These are phyloP conservation scores for Cenococcum geophilum DNA, from an alignment of 495 filamentous ascomycete species.

Conservation along the genomic window DNA sequence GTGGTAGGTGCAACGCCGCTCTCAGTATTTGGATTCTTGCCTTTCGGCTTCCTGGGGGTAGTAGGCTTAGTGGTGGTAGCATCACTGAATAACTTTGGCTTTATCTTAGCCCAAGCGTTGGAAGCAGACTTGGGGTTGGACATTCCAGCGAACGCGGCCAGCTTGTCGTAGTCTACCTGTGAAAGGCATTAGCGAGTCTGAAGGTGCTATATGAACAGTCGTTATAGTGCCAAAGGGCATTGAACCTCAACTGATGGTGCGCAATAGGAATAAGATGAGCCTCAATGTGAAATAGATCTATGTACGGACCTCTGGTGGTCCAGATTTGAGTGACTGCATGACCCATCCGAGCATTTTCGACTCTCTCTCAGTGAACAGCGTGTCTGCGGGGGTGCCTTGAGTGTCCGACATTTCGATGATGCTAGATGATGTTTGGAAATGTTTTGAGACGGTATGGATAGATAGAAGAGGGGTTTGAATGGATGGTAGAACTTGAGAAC, in stretches of 20 bases:
- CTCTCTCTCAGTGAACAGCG: constrained; percentile 25
- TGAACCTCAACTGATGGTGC: too few relatives aligned
- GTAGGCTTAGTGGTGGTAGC: not conserved
- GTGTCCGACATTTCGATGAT: too few relatives aligned
- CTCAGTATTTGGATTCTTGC: not conserved
- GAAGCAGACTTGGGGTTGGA: constrained; percentile 44
- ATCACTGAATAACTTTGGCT: constrained; percentile 28
- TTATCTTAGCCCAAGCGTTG: constrained; percentile 51
- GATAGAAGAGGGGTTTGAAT: too few relatives aligned
- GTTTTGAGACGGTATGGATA: too few relatives aligned
- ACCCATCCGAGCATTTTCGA: constrained; percentile 23
- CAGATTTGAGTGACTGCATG: constrained; percentile 26
- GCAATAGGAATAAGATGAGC: too few relatives aligned
- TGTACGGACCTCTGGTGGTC: constrained; percentile 24
- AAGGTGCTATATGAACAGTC: not conserved
- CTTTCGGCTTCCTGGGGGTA: not conserved
- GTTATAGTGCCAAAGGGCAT: too few relatives aligned
- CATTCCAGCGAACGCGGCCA: constrained; percentile 29
- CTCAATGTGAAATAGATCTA: not conserved
- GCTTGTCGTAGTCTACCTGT: constrained; percentile 35
- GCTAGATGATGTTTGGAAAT: too few relatives aligned
- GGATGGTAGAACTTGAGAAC: too few relatives aligned
- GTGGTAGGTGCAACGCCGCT: not conserved
- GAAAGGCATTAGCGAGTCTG: not conserved
- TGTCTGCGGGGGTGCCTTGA: too few relatives aligned